Conservation (phyloP, 768 basidiomycete species). For the Butyriboletus loyo region DNA sequence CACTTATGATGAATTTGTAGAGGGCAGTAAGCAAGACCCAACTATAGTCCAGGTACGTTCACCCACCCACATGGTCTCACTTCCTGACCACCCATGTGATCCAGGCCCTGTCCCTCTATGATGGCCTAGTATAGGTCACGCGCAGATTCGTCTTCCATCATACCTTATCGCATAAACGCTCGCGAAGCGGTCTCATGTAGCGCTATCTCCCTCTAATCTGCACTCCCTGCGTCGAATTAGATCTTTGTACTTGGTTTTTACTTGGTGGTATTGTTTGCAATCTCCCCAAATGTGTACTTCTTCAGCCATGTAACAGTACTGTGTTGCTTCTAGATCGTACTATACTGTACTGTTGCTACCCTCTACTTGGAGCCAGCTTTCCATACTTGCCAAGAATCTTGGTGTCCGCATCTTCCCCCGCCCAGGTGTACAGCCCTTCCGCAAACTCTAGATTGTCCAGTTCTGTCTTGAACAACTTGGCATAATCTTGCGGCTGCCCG, state of each 20-base stretch:
- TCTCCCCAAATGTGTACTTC: constrained; percentile 23
- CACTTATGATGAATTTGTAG: constrained; percentile 96
- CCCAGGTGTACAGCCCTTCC: constrained; percentile 82
- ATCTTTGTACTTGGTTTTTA: constrained; percentile 14
- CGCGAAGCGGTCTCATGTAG: constrained; percentile 19
- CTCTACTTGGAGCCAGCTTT: constrained; percentile 41
- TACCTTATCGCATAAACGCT: constrained; percentile 25
- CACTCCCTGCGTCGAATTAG: constrained; percentile 8
- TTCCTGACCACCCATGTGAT: constrained; percentile 18
- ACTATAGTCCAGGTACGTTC: constrained; percentile 90
- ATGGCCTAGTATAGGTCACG: constrained; percentile 74
- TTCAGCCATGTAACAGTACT: constrained; percentile 27
- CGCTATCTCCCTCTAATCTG: constrained; percentile 29
- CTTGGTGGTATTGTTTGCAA: constrained; percentile 9
- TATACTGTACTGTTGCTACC: constrained; percentile 23
- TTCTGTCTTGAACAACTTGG: constrained; percentile 88
- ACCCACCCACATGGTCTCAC: constrained; percentile 5
- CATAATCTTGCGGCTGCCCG: constrained; percentile 75
- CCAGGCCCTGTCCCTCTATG: constrained; percentile 91
- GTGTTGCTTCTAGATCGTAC: constrained; percentile 14
- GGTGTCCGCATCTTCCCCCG: constrained; percentile 75
- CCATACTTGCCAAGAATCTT: constrained; percentile 78
- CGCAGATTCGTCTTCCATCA: constrained; percentile 1
- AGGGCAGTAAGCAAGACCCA: constrained; percentile 98
- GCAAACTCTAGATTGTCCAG: constrained; percentile 90